A percentile compares a stretch with the other conserved stretches of the same genome.
Evolutionary conservation across 1,139 yeast genomes (phyloP).

Genomic region (Williopsis jadinii): DNA sequence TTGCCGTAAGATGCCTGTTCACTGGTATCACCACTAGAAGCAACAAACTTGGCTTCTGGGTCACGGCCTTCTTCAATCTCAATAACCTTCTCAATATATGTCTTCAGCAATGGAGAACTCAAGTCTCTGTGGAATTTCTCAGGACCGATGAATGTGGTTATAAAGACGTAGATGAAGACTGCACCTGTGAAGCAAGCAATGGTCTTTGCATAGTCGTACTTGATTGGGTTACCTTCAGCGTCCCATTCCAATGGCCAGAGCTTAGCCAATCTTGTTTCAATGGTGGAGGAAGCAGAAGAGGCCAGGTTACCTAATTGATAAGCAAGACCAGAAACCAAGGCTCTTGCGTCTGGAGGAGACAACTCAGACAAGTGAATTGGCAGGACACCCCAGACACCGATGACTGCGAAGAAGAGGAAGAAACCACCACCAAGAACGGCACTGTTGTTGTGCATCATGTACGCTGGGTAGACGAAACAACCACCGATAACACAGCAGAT

Average conservation of each 20-base stretch:
- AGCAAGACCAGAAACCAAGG: constrained; percentile 46
- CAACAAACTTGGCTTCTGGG: background rate
- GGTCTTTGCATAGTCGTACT: constrained; percentile 36
- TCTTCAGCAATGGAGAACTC: constrained; percentile 23
- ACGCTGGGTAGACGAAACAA: constrained; percentile 47
- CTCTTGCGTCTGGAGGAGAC: constrained; percentile 47
- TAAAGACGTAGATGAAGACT: constrained; percentile 42
- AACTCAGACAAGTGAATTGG: constrained; percentile 51
- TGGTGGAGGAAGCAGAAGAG: constrained; percentile 55
- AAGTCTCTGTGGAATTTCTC: constrained; percentile 35
- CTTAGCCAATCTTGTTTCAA: constrained; percentile 46
- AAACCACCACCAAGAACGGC: constrained; percentile 43
- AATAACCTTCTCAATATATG: constrained; percentile 20
- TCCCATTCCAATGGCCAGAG: constrained; percentile 34
- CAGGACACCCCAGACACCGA: constrained; percentile 53
- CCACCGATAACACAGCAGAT: constrained; percentile 40
- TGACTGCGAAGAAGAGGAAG: constrained; percentile 45
- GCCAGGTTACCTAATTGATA: constrained; percentile 57
- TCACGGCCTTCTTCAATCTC: constrained; percentile 12
- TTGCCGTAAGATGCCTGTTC: background rate
- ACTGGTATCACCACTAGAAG: background rate
- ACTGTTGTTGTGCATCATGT: constrained; percentile 29
- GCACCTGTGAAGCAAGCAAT: constrained; percentile 58
- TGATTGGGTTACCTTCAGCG: constrained; percentile 18
- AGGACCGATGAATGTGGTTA: constrained; percentile 44